These are phyloP conservation scores for Leucocoprinus sp. DNA, from an alignment of 768 basidiomycete genomes.

Conservation along the genomic window DNA sequence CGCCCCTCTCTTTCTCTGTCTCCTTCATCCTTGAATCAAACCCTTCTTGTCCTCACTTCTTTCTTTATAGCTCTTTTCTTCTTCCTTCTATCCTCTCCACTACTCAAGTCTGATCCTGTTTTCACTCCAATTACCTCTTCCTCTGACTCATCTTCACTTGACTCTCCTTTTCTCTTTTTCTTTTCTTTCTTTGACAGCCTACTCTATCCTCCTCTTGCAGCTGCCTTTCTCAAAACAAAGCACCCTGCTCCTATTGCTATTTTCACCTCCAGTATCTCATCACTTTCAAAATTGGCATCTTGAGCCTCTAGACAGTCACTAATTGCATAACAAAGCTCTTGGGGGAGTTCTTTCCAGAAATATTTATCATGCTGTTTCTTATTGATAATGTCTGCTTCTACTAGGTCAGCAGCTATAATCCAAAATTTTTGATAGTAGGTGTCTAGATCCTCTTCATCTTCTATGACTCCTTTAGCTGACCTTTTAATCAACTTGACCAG, in stretches of 20 bases:
- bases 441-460: background rate
- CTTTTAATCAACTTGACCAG: background rate
- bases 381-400: background rate
- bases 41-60: constrained; percentile 8
- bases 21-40: background rate
- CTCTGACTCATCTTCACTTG: background rate
- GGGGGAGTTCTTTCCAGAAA: background rate
- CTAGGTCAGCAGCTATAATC: background rate
- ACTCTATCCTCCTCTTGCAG: background rate
- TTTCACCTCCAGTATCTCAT: background rate
- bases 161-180: background rate
- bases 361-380: background rate
- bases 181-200: background rate
- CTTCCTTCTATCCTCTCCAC: background rate
- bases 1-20: background rate
- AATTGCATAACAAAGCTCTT: background rate
- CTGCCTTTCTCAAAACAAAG: background rate
- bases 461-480: background rate
- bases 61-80: background rate
- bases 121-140: background rate
- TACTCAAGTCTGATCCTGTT: background rate
- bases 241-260: background rate
- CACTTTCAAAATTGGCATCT: background rate
- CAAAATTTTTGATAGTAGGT: background rate
- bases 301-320: background rate